Evolutionary conservation across 108 stramenopile species (phyloP).

Genomic region (Cyclostephanos invisitatus): DNA sequence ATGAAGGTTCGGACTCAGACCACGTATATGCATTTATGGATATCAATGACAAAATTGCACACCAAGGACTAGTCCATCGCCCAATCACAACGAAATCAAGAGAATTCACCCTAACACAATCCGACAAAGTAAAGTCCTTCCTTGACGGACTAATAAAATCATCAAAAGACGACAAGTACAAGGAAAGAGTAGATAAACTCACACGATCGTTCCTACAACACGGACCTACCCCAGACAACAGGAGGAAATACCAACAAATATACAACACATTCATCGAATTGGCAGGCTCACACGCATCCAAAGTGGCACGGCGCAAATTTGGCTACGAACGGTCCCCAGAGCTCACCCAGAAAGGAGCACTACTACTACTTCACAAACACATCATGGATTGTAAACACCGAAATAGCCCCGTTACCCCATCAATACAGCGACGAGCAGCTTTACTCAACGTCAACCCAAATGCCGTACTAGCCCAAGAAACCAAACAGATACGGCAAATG

Average conservation of each 20-base stretch:
- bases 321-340: not conserved
- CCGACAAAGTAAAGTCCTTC: not conserved
- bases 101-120: not conserved
- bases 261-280: not conserved
- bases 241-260: not conserved
- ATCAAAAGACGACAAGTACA: not conserved
- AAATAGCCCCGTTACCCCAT: not conserved
- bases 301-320: not conserved
- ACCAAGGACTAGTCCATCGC: not conserved
- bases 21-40: not conserved
- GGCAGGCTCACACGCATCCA: not conserved
- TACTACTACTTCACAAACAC: conserved; percentile 1
- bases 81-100: not conserved
- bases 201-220: not conserved
- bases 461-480: not conserved
- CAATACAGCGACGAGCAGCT: not conserved
- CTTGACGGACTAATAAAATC: not conserved
- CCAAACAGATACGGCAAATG: not conserved
- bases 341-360: not conserved
- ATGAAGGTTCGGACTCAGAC: conserved; percentile 1
- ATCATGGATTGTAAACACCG: not conserved
- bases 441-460: not conserved
- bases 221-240: not conserved
- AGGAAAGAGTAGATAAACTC: not conserved
- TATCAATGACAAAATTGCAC: not conserved